Evolutionary conservation across 2,329 filamentous ascomycete genomes (phyloP).

Genomic region (Colletotrichum cereale): DNA sequence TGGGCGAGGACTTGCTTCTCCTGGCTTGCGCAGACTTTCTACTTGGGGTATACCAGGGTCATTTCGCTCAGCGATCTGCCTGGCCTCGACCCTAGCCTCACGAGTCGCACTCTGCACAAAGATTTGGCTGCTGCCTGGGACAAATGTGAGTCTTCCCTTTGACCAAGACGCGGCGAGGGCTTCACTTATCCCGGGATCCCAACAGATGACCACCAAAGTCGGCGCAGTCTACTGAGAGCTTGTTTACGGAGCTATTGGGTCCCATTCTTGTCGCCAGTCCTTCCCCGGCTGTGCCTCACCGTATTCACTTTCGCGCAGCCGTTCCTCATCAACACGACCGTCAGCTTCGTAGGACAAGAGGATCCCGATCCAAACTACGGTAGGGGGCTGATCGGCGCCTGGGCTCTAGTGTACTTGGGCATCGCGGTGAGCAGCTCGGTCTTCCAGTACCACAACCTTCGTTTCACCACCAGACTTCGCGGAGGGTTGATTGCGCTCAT

Average conservation of each 20-base stretch:
- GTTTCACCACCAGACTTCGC: conserved; percentile 43
- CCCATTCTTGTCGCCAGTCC: conserved; percentile 41
- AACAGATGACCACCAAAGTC: conserved; percentile 39
- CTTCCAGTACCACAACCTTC: conserved; percentile 44
- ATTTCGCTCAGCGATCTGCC: conserved; percentile 27
- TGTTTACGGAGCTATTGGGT: conserved; percentile 40
- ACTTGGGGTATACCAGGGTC: conserved; percentile 16
- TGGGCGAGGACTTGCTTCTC: conserved; percentile 33
- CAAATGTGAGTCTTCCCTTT: conserved; percentile 36
- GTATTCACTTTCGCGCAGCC: conserved; percentile 49
- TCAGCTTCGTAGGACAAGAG: conserved; percentile 41
- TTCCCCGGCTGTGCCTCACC: conserved; percentile 46
- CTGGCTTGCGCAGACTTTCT: conserved; percentile 23
- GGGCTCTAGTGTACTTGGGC: conserved; percentile 48
- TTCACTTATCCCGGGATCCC: not conserved
- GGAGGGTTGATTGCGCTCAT: conserved; percentile 45
- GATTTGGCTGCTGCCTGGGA: conserved; percentile 30
- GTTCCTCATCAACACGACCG: conserved; percentile 46
- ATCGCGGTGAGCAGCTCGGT: conserved; percentile 46
- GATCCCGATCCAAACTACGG: conserved; percentile 42
- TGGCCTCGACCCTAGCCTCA: not conserved
- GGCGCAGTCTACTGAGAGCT: conserved; percentile 38
- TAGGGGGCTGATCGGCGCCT: conserved; percentile 48
- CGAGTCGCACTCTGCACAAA: conserved; percentile 6
- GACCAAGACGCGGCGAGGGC: no score